A percentile compares a stretch with the other conserved stretches of the same genome.
phyloP scores from a whole-genome alignment of 2,329 filamentous ascomycete species.

The Cladophialophora carrionii region DNA sequence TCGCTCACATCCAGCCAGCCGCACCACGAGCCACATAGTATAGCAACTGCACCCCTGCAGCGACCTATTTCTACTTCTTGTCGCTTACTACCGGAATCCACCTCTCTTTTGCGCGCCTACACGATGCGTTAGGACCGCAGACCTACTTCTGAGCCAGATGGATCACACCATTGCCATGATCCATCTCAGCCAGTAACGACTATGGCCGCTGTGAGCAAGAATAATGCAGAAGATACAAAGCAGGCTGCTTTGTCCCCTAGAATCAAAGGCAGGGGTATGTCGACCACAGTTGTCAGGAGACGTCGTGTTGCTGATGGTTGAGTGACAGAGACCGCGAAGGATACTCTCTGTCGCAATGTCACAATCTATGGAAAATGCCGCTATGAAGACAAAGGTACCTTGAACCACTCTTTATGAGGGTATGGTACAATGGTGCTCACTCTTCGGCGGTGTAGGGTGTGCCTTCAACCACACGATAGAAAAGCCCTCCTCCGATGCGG shows the following conservation, averaged over 20 bases:
- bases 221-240: conserved; percentile 51
- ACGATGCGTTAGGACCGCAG: conserved; percentile 11
- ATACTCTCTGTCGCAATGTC: conserved; percentile 89
- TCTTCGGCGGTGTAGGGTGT: conserved; percentile 58
- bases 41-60: not conserved
- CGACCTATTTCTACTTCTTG: not conserved
- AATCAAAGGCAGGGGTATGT: conserved; percentile 54
- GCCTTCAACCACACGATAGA: conserved; percentile 74
- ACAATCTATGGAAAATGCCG: conserved; percentile 91
- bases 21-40: conserved; percentile 7
- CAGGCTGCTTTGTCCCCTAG: conserved; percentile 52
- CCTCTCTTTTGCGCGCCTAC: not conserved
- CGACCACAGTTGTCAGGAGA: not conserved
- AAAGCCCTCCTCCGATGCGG: conserved; percentile 40
- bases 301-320: conserved; percentile 19
- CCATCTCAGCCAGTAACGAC: conserved; percentile 23
- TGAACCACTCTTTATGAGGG: not conserved
- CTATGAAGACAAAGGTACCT: conserved; percentile 77
- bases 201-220: conserved; percentile 51
- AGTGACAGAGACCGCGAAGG: conserved; percentile 71
- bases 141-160: conserved; percentile 25
- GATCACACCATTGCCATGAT: conserved; percentile 30
- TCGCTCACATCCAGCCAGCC: conserved; percentile 14
- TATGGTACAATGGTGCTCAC: conserved; percentile 13
- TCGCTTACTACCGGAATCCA: not conserved